phyloP scores from a whole-genome alignment of 2,329 filamentous ascomycete species.

The Beauveria rudraprayagi region DNA sequence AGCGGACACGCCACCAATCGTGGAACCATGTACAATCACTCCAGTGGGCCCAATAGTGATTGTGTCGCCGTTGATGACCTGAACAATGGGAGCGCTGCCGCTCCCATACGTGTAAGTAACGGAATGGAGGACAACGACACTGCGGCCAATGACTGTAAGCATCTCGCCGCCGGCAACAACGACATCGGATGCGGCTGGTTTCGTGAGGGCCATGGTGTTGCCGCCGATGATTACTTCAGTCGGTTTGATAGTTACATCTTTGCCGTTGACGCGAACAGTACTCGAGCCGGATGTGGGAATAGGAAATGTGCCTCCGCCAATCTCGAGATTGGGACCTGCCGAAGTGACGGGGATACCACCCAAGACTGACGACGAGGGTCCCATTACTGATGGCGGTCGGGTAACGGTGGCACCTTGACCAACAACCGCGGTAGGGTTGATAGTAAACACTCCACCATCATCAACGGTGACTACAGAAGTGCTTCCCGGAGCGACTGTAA shows the following conservation, averaged over 20 bases:
- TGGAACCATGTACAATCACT: conserved; percentile 31
- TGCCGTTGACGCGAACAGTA: conserved; percentile 26
- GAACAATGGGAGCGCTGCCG: conserved; percentile 23
- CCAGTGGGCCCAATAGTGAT: conserved; percentile 42
- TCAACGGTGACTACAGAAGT: conserved; percentile 36
- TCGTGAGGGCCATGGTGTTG: conserved; percentile 29
- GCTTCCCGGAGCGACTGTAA: conserved; percentile 27
- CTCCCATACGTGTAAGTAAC: conserved; percentile 39
- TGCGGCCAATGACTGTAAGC: conserved; percentile 34
- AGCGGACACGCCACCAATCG: conserved; percentile 35
- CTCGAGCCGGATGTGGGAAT: conserved; percentile 28
- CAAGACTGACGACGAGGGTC: conserved; percentile 29
- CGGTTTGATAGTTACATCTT: conserved; percentile 27
- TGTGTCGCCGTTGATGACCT: conserved; percentile 41
- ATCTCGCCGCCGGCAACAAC: conserved; percentile 41
- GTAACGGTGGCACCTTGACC: conserved; percentile 37
- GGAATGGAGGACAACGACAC: conserved; percentile 32
- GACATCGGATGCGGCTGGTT: conserved; percentile 30
- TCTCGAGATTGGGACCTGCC: conserved; percentile 30
- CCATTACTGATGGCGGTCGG: conserved; percentile 28
- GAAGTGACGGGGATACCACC: conserved; percentile 34
- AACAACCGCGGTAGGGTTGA: conserved; percentile 37
- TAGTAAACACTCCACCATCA: conserved; percentile 36
- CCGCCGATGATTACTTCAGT: conserved; percentile 28
- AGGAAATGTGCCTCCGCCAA: conserved; percentile 36